Evolutionary conservation across 139 green algal genomes (phyloP), one percentile per base, ranked within the genome.

Genomic region (Volvox africanus): DNA sequence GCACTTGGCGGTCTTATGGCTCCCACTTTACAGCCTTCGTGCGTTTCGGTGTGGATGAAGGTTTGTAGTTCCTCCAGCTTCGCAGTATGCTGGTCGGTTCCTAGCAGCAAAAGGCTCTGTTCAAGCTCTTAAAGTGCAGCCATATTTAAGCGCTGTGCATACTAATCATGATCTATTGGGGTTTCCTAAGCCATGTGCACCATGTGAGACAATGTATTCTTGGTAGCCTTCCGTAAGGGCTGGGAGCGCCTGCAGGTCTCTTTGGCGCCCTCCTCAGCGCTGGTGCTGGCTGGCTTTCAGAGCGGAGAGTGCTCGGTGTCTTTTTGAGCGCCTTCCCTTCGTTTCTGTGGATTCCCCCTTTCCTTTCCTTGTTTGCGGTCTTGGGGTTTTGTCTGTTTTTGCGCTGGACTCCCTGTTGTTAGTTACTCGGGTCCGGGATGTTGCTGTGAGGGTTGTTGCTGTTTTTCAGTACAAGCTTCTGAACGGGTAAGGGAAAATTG

Each of bases 141-240:
- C 68, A 44, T 89, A 89, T 32, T 89, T 89, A 9, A 81, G 68
- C 28, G 84, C 84, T 21, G 37, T 89, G 0, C 81, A 89, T 44
- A 89, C 84, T 50, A 28, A 44, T 33, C 84, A 89, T 82, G 68
- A 89, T 0, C 21, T 89, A 17, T n/a, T 89, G 2, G 84, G 84
- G 5, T 62, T 24, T n/a, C 35, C 84, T 32, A 89, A 89, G 68
- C 82, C 82, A 13, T 67, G 82, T 35, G 62, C 0, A 0, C n/a
- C n/a, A n/a, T n/a, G n/a, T 61, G 65, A 5, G 62, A 78, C 20
- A 88, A 88, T 17, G 13, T 21, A 5, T n/a, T 80, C 14, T 28
- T 88, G 0, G 21, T 12, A 0, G 65, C 65, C 6, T 88, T 80
- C 22, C 61, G 62, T 2, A 80, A 88, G 35, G 82, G 82, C 36